These are phyloP conservation scores for Geranium brycei DNA, from an alignment of 345 rosid species.

Conservation along the genomic window DNA sequence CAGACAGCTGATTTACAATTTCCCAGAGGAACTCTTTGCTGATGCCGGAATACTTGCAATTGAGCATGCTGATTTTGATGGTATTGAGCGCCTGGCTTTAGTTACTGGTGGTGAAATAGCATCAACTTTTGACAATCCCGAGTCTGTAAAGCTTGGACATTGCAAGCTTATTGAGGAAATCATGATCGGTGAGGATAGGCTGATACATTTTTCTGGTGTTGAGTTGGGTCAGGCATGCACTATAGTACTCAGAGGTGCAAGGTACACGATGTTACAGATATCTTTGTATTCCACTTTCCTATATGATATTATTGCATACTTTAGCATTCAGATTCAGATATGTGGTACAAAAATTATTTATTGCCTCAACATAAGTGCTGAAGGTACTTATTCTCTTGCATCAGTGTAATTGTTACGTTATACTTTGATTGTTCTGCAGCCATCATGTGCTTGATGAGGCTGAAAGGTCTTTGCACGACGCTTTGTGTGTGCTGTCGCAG, in stretches of 20 bases:
- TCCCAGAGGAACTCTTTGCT: constrained; percentile 95
- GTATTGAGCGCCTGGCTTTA: constrained; percentile 82
- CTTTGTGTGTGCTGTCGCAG: constrained; percentile 88
- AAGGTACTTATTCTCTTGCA: not conserved
- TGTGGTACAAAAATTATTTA: no score
- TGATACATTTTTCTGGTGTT: constrained; percentile 94
- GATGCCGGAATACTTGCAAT: constrained; percentile 96
- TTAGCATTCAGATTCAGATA: no score
- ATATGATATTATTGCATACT: not conserved
- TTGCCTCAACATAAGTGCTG: not conserved
- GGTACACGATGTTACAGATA: constrained; percentile 23
- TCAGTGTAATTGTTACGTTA: not conserved
- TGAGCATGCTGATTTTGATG: constrained; percentile 99
- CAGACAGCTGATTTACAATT: constrained; percentile 94
- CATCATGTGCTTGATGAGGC: constrained; percentile 97
- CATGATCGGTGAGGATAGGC: constrained; percentile 97
- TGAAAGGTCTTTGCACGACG: constrained; percentile 94
- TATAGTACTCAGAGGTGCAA: constrained; percentile 86
- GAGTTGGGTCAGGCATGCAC: constrained; percentile 98
- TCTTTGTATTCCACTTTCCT: not conserved
- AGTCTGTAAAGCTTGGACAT: constrained; percentile 91
- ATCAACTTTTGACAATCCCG: constrained; percentile 95
- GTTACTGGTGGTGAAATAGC: constrained; percentile 99
- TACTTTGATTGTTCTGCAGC: constrained; percentile 28
- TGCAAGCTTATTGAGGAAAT: constrained; percentile 94